Evolutionary conservation across 495 filamentous ascomycete genomes (phyloP).

Genomic region (Letharia lupina): DNA sequence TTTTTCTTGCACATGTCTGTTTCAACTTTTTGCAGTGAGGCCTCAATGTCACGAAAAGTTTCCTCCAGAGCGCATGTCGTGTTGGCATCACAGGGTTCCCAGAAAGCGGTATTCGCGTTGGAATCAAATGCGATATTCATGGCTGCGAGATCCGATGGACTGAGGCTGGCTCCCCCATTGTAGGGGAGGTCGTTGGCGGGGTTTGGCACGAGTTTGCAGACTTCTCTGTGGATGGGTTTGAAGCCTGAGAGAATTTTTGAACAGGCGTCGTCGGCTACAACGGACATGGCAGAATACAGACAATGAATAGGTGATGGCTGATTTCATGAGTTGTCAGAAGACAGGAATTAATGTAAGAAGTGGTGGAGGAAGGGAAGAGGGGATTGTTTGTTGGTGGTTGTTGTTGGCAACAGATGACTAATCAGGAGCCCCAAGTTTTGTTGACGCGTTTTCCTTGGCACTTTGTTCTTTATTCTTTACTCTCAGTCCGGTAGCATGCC

Average conservation of each 20-base stretch:
- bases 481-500: too few species aligned
- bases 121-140: background rate
- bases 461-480: too few species aligned
- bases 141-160: background rate
- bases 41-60: background rate
- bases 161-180: background rate
- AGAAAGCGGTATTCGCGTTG: background rate
- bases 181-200: background rate
- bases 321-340: too few species aligned
- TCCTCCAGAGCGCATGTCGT: background rate
- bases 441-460: background rate
- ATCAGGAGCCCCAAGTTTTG: background rate
- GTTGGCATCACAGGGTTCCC: background rate
- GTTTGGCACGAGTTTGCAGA: background rate
- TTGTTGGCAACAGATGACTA: background rate
- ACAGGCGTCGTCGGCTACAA: background rate
- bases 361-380: too few species aligned
- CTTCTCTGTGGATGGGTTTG: background rate
- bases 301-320: background rate
- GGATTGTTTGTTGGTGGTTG: background rate
- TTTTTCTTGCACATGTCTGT: background rate
- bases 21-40: too few species aligned
- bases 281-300: background rate
- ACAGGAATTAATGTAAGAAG: too few species aligned
- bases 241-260: background rate